Evolutionary conservation across 352 stramenopile genomes (phyloP).

Genomic region (Globisporangium orthogonon): DNA sequence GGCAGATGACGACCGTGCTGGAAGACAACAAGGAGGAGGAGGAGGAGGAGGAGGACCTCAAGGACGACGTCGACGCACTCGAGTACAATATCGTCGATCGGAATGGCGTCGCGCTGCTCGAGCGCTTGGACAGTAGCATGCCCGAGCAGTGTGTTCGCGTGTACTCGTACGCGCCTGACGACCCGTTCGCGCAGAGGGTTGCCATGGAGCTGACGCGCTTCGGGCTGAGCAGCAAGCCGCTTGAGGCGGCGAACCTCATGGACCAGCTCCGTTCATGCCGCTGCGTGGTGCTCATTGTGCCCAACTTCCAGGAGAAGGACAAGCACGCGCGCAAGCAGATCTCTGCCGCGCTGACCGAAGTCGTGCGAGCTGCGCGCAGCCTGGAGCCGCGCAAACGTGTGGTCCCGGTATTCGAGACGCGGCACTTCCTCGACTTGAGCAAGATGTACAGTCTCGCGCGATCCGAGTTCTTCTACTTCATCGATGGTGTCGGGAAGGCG

Average conservation of each 20-base stretch:
- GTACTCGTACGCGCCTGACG: constrained; percentile 10
- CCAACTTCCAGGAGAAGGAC: constrained; percentile 22
- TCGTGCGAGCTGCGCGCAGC: constrained; percentile 29
- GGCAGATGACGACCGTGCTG: constrained; percentile 18
- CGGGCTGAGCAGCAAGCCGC: constrained; percentile 4
- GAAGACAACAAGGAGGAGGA: constrained; percentile 15
- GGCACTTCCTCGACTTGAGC: constrained; percentile 62
- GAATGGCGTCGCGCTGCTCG: not conserved
- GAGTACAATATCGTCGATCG: not conserved
- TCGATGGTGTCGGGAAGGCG: constrained; percentile 31
- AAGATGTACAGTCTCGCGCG: constrained; percentile 68
- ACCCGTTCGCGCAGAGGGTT: constrained; percentile 9
- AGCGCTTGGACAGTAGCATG: not conserved
- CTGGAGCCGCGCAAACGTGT: constrained; percentile 27
- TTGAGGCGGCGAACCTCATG: constrained; percentile 8
- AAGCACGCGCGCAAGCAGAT: constrained; percentile 29
- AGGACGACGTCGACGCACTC: constrained; percentile 2
- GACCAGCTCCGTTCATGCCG: constrained; percentile 12
- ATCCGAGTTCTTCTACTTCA: constrained; percentile 66
- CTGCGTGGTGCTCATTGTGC: constrained; percentile 31
- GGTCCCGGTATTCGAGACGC: constrained; percentile 45
- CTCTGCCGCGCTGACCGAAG: constrained; percentile 24
- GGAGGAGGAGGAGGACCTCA: not conserved
- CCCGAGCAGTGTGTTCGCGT: constrained; percentile 6
- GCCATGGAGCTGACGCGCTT: constrained; percentile 12